These are phyloP conservation scores for Cornus controversa DNA, from an alignment of 148 eudicot species.

Conservation along the genomic window DNA sequence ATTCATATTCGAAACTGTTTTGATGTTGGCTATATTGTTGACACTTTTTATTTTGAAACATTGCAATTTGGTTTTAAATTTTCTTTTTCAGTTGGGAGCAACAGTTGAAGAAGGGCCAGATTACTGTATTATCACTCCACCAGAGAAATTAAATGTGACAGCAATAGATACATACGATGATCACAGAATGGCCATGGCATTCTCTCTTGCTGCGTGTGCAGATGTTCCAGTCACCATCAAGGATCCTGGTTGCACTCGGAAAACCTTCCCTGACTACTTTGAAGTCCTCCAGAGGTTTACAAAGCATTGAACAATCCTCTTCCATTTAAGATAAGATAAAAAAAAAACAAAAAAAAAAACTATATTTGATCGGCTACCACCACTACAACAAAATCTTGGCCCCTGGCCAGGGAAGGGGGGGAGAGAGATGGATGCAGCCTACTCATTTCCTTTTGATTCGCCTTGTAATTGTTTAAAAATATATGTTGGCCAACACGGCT, in stretches of 20 bases:
- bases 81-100: slow-evolving; percentile 81
- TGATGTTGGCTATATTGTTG: not conserved
- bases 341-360: slow-evolving; percentile 12
- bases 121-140: slow-evolving; percentile 93
- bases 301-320: slow-evolving; percentile 41
- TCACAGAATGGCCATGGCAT: slow-evolving; percentile 99
- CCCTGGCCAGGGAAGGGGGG: not conserved
- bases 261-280: slow-evolving; percentile 96
- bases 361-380: not conserved
- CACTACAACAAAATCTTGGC: not conserved
- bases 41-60: not conserved
- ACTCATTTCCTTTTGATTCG: not conserved
- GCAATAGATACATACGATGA: slow-evolving; percentile 94
- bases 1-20: not conserved
- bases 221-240: slow-evolving; percentile 94
- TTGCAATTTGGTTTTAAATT: slow-evolving; percentile 3
- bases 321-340: not conserved
- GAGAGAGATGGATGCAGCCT: not conserved
- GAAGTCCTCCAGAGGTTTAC: slow-evolving; percentile 72
- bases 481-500: not conserved
- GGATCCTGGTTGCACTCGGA: slow-evolving; percentile 92
- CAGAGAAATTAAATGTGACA: slow-evolving; percentile 77
- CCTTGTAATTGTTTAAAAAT: not conserved
- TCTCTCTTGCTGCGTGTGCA: slow-evolving; percentile 91
- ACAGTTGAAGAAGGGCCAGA: slow-evolving; percentile 97